A percentile compares a stretch with the other conserved stretches of the same genome.
Conservation (phyloP, 257 asterid species). For the Primulina huaijiensis region DNA sequence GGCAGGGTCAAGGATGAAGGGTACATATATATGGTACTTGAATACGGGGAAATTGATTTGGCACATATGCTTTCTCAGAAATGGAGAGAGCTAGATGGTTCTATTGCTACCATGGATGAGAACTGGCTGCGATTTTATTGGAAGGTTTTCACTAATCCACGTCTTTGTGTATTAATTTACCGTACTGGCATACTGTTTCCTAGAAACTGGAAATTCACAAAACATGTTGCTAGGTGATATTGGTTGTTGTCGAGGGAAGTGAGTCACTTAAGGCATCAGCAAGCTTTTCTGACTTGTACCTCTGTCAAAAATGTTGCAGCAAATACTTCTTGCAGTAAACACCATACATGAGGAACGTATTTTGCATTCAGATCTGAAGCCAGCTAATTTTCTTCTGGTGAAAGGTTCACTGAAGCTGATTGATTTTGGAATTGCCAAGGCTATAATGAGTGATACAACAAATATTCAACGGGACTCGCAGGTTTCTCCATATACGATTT, state of each 20-base stretch:
- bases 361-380: conserved; percentile 97
- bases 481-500: conserved; percentile 41
- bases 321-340: conserved; percentile 90
- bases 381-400: conserved; percentile 98
- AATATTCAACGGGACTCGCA: conserved; percentile 97
- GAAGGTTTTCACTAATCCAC: conserved; percentile 58
- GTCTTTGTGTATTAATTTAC: conserved; percentile 20
- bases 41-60: conserved; percentile 96
- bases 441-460: conserved; percentile 95
- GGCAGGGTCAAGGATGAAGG: conserved; percentile 85
- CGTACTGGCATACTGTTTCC: conserved; percentile 16
- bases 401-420: conserved; percentile 92
- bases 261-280: conserved; percentile 10
- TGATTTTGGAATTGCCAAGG: conserved; percentile 98
- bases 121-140: conserved; percentile 98
- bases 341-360: conserved; percentile 98
- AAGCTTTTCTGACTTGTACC: conserved; percentile 23
- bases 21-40: conserved; percentile 89
- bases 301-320: conserved; percentile 48
- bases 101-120: conserved; percentile 65
- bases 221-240: not conserved
- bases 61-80: conserved; percentile 97
- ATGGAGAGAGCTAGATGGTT: conserved; percentile 79
- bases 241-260: conserved; percentile 12
- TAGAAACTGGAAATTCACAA: conserved; percentile 17